Percentiles rank a stretch among this genome's conserved stretches.
phyloP scores from a whole-genome alignment of 768 basidiomycete genomes.

The Exidia glandulosa region DNA sequence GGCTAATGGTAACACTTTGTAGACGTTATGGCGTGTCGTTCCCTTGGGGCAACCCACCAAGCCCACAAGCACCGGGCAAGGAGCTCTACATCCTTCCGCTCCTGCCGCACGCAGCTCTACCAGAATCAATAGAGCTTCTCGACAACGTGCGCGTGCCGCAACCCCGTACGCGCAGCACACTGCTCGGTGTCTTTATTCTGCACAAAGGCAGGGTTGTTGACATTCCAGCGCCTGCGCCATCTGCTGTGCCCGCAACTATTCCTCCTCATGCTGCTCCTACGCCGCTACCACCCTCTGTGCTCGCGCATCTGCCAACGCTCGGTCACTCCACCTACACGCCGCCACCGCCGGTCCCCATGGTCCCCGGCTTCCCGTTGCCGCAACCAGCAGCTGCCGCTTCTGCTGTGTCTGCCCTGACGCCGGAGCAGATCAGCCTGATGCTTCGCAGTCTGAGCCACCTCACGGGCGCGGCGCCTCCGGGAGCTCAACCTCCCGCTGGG shows the following conservation, averaged over 20 bases:
- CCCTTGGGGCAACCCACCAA: conserved; percentile 70
- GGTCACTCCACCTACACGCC: conserved; percentile 6
- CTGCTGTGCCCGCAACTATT: neutral
- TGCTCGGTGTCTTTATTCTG: conserved; percentile 80
- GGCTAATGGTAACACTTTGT: too few species aligned
- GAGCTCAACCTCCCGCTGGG: conserved; percentile 12
- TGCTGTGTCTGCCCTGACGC: conserved; percentile 62
- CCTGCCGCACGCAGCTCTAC: conserved; percentile 49
- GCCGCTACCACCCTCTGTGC: conserved; percentile 4
- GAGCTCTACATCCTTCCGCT: conserved; percentile 84
- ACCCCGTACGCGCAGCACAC: conserved; percentile 44
- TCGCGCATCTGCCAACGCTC: conserved; percentile 9
- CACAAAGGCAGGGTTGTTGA: conserved; percentile 64
- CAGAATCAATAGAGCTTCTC: conserved; percentile 76
- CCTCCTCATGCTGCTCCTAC: conserved; percentile 13
- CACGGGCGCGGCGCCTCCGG: conserved; percentile 21
- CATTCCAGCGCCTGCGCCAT: conserved; percentile 3
- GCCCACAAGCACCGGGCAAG: conserved; percentile 65
- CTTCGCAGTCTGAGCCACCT: conserved; percentile 43
- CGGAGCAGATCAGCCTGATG: conserved; percentile 64
- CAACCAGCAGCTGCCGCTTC: conserved; percentile 39
- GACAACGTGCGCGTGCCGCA: conserved; percentile 62
- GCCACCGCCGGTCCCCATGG: conserved; percentile 8
- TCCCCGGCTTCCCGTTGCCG: conserved; percentile 7
- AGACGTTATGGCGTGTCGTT: conserved; percentile 83